These are phyloP conservation scores for Boletus reticuloceps DNA, from an alignment of 768 basidiomycete genomes.

Conservation along the genomic window DNA sequence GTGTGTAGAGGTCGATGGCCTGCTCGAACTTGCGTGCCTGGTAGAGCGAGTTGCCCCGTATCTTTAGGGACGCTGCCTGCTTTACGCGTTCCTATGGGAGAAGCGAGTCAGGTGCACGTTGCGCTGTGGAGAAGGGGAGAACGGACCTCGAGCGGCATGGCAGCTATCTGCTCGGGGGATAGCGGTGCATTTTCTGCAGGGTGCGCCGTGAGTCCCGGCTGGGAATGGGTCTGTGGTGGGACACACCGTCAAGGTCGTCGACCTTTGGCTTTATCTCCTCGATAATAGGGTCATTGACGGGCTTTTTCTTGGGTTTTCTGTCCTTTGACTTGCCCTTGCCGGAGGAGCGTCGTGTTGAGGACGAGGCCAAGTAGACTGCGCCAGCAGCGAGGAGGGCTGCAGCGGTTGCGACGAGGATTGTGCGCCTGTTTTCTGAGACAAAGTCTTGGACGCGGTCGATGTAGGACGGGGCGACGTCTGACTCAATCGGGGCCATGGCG, in stretches of 20 bases:
- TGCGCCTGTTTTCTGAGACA: conserved; percentile 75
- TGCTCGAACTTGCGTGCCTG: conserved; percentile 54
- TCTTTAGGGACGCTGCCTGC: conserved; percentile 63
- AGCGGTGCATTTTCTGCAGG: conserved; percentile 41
- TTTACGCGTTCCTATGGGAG: conserved; percentile 57
- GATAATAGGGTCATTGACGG: conserved; percentile 67
- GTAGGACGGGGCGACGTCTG: conserved; percentile 28
- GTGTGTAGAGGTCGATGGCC: conserved; percentile 68
- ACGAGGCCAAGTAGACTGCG: conserved; percentile 69
- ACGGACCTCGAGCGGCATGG: conserved; percentile 57
- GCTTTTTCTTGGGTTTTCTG: conserved; percentile 50
- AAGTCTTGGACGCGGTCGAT: conserved; percentile 67
- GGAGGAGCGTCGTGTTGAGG: conserved; percentile 26
- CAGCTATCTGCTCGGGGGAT: conserved; percentile 53
- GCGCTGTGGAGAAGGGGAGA: background rate
- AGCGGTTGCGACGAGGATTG: conserved; percentile 68
- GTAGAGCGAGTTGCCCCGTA: conserved; percentile 71
- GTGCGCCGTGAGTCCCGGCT: conserved; percentile 2
- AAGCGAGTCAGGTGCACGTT: conserved; percentile 10
- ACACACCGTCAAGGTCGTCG: conserved; percentile 33
- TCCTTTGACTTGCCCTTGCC: conserved; percentile 51
- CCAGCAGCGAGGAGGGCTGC: conserved; percentile 70
- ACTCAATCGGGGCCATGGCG: conserved; percentile 21
- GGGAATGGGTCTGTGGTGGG: conserved; percentile 1
- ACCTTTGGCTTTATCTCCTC: conserved; percentile 64